These are phyloP conservation scores for Penicillium sp. DNA, from an alignment of 2,329 filamentous ascomycete species.

Conservation along the genomic window DNA sequence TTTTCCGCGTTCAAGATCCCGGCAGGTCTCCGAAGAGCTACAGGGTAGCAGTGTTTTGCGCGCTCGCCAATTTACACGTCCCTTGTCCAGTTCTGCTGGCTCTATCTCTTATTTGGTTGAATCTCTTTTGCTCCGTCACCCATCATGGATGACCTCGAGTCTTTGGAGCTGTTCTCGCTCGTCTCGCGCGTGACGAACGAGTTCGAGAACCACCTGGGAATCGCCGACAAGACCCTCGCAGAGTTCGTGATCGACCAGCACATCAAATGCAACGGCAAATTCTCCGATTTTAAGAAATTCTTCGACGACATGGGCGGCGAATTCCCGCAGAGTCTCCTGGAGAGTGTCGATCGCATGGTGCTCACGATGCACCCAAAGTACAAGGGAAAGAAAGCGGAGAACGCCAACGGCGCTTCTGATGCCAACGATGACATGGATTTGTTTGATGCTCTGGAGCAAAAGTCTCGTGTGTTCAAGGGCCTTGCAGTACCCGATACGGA, in stretches of 20 bases:
- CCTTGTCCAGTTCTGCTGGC: background rate
- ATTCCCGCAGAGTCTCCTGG: conserved; percentile 80
- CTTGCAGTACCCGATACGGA: conserved; percentile 80
- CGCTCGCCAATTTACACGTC: conserved; percentile 17
- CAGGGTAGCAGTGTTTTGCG: conserved; percentile 21
- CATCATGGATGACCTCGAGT: conserved; percentile 82
- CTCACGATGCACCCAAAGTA: conserved; percentile 87
- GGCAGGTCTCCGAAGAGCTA: conserved; percentile 6
- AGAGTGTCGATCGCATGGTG: conserved; percentile 87
- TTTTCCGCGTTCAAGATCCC: conserved; percentile 32
- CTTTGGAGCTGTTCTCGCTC: conserved; percentile 87
- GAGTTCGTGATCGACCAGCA: conserved; percentile 95
- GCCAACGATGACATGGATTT: conserved; percentile 45
- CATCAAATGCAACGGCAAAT: conserved; percentile 62
- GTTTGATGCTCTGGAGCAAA: conserved; percentile 59
- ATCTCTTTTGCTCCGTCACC: conserved; percentile 5
- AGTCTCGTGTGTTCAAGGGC: conserved; percentile 85
- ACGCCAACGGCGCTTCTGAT: conserved; percentile 35
- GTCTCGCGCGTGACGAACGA: conserved; percentile 94
- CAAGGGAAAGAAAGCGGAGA: conserved; percentile 54
- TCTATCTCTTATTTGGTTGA: background rate
- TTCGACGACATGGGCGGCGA: conserved; percentile 75
- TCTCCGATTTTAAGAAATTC: conserved; percentile 71
- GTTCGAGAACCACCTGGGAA: conserved; percentile 86
- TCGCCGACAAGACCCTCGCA: conserved; percentile 90